These are phyloP conservation scores for Euphorbia peplus DNA, from an alignment of 345 rosid genomes.

Conservation along the genomic window DNA sequence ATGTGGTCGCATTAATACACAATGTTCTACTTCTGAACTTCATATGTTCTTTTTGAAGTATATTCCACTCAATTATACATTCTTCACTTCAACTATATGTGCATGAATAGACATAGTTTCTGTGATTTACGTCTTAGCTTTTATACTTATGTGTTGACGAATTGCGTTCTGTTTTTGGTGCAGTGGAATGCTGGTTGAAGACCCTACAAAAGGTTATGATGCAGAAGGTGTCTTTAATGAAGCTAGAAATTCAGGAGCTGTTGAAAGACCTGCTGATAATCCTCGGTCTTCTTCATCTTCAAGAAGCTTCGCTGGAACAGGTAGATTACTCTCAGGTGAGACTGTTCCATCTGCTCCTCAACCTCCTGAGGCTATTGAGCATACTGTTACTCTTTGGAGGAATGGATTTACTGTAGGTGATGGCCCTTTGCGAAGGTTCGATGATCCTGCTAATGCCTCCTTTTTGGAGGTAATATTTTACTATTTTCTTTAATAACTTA, in stretches of 20 bases:
- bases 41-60: neutral
- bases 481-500: no score
- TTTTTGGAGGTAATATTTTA: constrained; percentile 67
- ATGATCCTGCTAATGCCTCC: constrained; percentile 72
- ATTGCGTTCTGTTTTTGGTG: neutral
- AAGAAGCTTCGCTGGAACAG: constrained; percentile 71
- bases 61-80: neutral
- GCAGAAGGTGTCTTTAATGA: constrained; percentile 67
- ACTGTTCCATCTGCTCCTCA: constrained; percentile 50
- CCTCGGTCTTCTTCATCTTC: constrained; percentile 48
- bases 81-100: neutral
- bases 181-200: constrained; percentile 94
- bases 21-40: neutral
- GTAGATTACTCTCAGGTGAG: constrained; percentile 74
- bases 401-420: constrained; percentile 90
- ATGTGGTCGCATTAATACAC: neutral
- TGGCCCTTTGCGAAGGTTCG: constrained; percentile 72
- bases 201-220: constrained; percentile 56
- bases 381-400: constrained; percentile 77
- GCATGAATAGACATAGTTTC: neutral
- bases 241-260: constrained; percentile 60
- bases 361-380: constrained; percentile 55
- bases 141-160: neutral
- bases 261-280: constrained; percentile 55
- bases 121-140: neutral